Evolutionary conservation across 371 early-diverging fungal genomes (phyloP), one percentile per base, ranked within the genome.

Genomic region (Lichtheimia corymbifera): DNA sequence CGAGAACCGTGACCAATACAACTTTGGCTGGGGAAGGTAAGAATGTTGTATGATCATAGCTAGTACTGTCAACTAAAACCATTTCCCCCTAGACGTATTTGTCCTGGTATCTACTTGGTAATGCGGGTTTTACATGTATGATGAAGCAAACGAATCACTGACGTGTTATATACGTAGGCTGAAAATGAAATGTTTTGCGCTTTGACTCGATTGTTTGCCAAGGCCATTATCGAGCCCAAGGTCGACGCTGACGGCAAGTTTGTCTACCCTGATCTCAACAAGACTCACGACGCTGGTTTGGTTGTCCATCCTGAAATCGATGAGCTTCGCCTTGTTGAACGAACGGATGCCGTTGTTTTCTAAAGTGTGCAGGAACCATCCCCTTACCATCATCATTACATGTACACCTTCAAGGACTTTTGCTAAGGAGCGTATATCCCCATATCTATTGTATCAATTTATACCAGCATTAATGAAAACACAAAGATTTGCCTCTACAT

Each of bases 21-120:
- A 58, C 42, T 62, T 66, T 62, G 53, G 54, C 12, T 62, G 62
- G 66, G 66, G 66, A 15, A 58, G 57, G 57, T 63, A 57, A 51
- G 44, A 4, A 50, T 9, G 7, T 3, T 45, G 17, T 9, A 22
- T 18, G 5, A 47, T 18, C 15, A 22, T 7, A n/a, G 5, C 17
- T 47, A 2, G 0, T 6, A 17, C 47, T 47, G 47, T 47, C 47
- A 22, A 47, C 22, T 47, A 22, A 18, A 47, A 47, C 2, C 22
- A 11, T 5, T n/a, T 35, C 1, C 9, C 7, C 11, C 2, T 44
- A 53, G 60, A 50, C 56, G 65, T 28, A 35, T 65, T 18, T 65
- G 65, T 43, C 56, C 55, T 20, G 65, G 65, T 45, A 65, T 65
- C 42, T 60, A 65, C 27, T 40, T 65, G 59, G 65, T 59, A 53